A percentile compares a stretch with the other conserved stretches of the same genome.
These are phyloP conservation scores for Phytophthora sojae DNA, from an alignment of 352 stramenopile species.

Conservation along the genomic window DNA sequence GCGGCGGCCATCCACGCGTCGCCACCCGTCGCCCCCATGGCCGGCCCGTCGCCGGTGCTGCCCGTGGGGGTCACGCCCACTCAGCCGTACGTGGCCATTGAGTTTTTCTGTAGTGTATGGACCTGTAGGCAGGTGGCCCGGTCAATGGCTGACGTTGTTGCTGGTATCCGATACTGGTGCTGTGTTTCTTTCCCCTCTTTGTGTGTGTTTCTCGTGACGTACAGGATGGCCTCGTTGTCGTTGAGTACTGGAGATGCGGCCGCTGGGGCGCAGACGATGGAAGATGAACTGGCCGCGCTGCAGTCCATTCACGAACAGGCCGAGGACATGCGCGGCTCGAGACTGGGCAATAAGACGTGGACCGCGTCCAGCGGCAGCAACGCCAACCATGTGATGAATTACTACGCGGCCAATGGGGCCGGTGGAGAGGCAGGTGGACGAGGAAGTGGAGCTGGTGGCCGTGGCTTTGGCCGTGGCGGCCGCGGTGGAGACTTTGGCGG, in stretches of 20 bases:
- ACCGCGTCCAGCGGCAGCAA: constrained; percentile 78
- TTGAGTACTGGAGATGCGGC: constrained; percentile 25
- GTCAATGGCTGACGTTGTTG: constrained; percentile 23
- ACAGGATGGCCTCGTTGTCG: constrained; percentile 39
- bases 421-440: constrained; percentile 44
- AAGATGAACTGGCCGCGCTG: constrained; percentile 84
- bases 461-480: constrained; percentile 57
- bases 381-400: constrained; percentile 82
- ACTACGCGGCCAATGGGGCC: constrained; percentile 59
- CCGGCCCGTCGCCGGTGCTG: constrained; percentile 48
- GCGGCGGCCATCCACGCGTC: constrained; percentile 47
- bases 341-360: constrained; percentile 89
- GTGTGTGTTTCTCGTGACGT: no score
- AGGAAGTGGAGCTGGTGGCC: constrained; percentile 46
- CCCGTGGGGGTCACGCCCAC: constrained; percentile 31
- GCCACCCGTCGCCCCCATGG: constrained; percentile 51
- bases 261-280: constrained; percentile 79
- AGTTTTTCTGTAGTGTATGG: constrained; percentile 13
- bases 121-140: constrained; percentile 2
- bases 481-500: constrained; percentile 51
- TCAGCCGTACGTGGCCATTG: constrained; percentile 50
- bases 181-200: no score
- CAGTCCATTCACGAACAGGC: constrained; percentile 88
- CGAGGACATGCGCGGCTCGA: constrained; percentile 78
- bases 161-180: neutral